phyloP scores from a whole-genome alignment of 2,329 filamentous ascomycete species.

The Dactylellina leptospora region DNA sequence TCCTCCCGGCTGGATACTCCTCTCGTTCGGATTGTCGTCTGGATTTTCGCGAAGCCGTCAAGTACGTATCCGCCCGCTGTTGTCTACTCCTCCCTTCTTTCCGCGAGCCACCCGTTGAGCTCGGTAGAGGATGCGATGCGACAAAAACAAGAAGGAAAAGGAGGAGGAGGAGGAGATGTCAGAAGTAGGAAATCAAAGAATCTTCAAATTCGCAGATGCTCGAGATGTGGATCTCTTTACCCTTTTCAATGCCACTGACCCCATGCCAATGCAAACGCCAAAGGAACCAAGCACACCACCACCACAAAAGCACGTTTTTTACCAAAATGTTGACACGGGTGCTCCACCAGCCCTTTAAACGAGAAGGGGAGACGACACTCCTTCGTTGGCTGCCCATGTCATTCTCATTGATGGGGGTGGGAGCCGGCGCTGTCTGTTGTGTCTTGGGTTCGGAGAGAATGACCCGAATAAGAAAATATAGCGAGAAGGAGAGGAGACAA shows the following conservation, averaged over 20 bases:
- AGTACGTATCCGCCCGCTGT: not conserved
- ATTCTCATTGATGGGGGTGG: not conserved
- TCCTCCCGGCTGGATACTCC: not conserved
- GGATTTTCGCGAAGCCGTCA: not conserved
- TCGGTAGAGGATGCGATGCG: not conserved
- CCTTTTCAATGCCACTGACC: conserved; percentile 33
- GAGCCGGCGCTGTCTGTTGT: not conserved
- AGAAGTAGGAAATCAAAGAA: conserved; percentile 5
- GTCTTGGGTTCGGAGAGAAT: conserved; percentile 49
- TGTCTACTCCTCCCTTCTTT: conserved; percentile 8
- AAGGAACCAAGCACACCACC: not conserved
- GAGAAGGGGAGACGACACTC: conserved; percentile 16
- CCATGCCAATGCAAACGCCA: conserved; percentile 12
- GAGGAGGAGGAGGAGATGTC: not conserved
- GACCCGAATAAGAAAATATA: conserved; percentile 52
- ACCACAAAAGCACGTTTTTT: conserved; percentile 15
- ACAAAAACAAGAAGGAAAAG: not conserved
- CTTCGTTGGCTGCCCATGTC: conserved; percentile 29
- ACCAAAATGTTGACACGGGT: conserved; percentile 33
- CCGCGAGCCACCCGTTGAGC: conserved; percentile 6
- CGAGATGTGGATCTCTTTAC: conserved; percentile 44
- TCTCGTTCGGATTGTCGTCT: not conserved
- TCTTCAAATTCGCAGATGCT: conserved; percentile 7
- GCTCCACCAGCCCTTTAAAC: conserved; percentile 27
- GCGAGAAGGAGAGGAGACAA: conserved; percentile 50